These are phyloP conservation scores for Tilletia walkeri DNA, from an alignment of 1,284 basidiomycete species.

Conservation along the genomic window DNA sequence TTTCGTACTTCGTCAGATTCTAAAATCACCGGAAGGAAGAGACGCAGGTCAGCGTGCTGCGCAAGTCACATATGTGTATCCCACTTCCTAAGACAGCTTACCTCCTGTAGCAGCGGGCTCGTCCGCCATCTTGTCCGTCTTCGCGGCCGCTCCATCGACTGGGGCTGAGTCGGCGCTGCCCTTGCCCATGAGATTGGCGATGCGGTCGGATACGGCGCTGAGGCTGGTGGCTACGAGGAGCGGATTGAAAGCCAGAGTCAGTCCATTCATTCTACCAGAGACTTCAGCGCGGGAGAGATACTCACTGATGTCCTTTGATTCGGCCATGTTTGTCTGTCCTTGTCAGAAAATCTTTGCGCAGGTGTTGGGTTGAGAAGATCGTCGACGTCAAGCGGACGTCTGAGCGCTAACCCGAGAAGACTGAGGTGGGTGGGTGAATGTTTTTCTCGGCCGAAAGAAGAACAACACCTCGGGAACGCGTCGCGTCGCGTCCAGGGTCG, in stretches of 20 bases:
- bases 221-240: slow-evolving; percentile 29
- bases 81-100: background rate
- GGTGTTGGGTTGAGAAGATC: slow-evolving; percentile 18
- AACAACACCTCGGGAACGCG: slow-evolving; percentile 10
- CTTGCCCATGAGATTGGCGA: slow-evolving; percentile 38
- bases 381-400: slow-evolving; percentile 20
- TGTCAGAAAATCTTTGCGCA: background rate
- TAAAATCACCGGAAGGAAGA: background rate
- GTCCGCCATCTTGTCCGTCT: slow-evolving; percentile 1
- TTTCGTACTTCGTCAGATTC: background rate
- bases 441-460: slow-evolving; percentile 13
- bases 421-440: no score
- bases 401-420: slow-evolving; percentile 19
- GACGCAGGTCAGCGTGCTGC: background rate
- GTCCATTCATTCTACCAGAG: no score
- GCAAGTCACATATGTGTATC: background rate
- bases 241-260: background rate
- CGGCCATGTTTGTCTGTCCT: background rate
- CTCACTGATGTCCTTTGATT: slow-evolving; percentile 25
- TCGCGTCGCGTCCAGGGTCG: background rate
- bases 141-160: slow-evolving; percentile 4
- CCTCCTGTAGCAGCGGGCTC: background rate
- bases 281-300: background rate
- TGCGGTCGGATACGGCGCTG: slow-evolving; percentile 38
- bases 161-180: background rate